Base-by-base conservation (phyloP, 2,329 filamentous ascomycete genomes). In the Trichoderma sp. region DNA sequence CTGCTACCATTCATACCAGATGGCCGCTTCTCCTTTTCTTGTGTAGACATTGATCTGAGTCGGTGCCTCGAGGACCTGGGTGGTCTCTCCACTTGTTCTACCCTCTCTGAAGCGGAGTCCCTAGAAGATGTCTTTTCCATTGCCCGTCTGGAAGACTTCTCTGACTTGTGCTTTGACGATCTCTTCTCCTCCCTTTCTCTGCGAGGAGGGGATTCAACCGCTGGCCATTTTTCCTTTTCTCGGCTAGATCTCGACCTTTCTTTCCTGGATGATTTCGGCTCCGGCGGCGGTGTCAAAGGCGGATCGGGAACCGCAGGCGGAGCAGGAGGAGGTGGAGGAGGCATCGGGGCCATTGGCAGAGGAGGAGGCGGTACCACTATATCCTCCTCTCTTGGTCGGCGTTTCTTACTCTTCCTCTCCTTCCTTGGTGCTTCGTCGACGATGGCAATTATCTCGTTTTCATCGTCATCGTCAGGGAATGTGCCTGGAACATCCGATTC, bases 191-290 rank as follows among this genome's bases (percentile, higher is more conserved):
- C 83, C 67, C 83, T 83, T 59, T 85, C 83, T 71, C 83, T 83
- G 53, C 79, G 81, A 21, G 85, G 82, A 3, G 89, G 77, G 38
- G 85, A 81, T 7, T 89, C 86, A 27, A 91, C 88, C 18, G 91
- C 88, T 21, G 92, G 93, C 94, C 95, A 97, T 35, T 93, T 91
- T 14, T 90, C 87, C 45, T 88, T 88, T 75, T 93, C 92, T 75
- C 94, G 93, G 79, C 91, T 93, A 77, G 95, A 90, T 81, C 93
- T 94, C 33, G 93, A 86, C 16, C 95, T 93, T 77, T 97, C 94
- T 82, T 93, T 97, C 84, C 91, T 94, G 4, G 88, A 88, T 5
- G 89, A 90, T 76, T 87, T 91, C 14, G 88, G 85, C 68, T 92
- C 90, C 18, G 90, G 85, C 5, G 88, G 87, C 33, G 89, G 87